Percentiles rank a stretch among this genome's conserved stretches.
Conservation (phyloP, 169 alveolate genomes). For the Plasmodium gonderi region DNA sequence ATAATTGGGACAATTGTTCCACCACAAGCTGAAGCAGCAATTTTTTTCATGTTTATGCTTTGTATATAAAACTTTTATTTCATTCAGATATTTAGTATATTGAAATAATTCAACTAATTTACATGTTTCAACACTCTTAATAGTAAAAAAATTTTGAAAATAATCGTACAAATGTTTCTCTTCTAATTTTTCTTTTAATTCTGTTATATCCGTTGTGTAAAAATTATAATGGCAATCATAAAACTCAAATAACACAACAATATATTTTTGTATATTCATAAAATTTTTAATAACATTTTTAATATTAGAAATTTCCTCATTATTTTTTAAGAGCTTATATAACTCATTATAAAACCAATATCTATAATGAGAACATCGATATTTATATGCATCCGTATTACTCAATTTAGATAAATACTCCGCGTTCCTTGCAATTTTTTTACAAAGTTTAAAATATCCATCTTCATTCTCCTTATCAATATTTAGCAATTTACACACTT, state of each 20-base stretch:
- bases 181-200: neutral
- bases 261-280: neutral
- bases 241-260: neutral
- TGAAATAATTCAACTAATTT: neutral
- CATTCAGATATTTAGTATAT: neutral
- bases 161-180: neutral
- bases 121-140: neutral
- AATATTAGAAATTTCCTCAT: neutral
- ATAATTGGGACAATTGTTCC: neutral
- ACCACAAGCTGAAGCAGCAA: neutral
- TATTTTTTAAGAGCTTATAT: neutral
- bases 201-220: neutral
- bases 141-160: neutral
- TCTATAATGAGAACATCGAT: neutral
- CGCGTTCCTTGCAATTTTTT: neutral
- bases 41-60: too few species aligned
- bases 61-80: neutral
- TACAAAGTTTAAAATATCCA: neutral
- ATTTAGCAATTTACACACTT: neutral
- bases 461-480: neutral
- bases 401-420: neutral
- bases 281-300: neutral
- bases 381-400: neutral
- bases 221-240: neutral
- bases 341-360: neutral